Conservation (phyloP, 306 rosid species). For the Lupinus albus region DNA sequence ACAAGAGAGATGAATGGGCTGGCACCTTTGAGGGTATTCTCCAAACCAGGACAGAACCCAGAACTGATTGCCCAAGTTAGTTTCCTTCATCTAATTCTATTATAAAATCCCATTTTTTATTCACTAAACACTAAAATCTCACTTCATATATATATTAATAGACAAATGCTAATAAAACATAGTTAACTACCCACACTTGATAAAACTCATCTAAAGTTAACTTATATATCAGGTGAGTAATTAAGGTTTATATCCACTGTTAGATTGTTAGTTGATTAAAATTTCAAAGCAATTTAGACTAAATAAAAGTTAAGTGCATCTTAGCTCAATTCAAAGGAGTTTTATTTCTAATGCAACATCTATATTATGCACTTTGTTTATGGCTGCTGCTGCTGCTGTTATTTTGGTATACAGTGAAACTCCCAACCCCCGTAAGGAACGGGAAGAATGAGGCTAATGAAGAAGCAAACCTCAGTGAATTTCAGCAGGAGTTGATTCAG, state of each 20-base stretch:
- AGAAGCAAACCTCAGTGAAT: constrained; percentile 61
- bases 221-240: too few species aligned
- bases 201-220: too few species aligned
- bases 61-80: constrained; percentile 92
- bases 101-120: neutral
- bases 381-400: constrained; percentile 5
- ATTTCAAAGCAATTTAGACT: too few species aligned
- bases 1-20: constrained; percentile 86
- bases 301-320: too few species aligned
- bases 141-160: neutral
- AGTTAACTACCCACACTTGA: constrained; percentile 1
- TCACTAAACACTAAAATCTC: constrained; percentile 10
- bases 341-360: too few species aligned
- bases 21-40: constrained; percentile 78
- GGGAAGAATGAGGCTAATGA: constrained; percentile 62
- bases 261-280: too few species aligned
- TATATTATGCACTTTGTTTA: constrained; percentile 29
- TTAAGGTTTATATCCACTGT: too few species aligned
- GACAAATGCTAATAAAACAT: neutral
- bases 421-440: constrained; percentile 62
- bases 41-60: constrained; percentile 59
- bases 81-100: constrained; percentile 15
- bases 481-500: constrained; percentile 81
- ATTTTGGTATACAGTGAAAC: constrained; percentile 52
- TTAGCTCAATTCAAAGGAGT: too few species aligned